These are phyloP conservation scores for Sarocladium brachiariae DNA, from an alignment of 2,329 filamentous ascomycete genomes.

Conservation along the genomic window DNA sequence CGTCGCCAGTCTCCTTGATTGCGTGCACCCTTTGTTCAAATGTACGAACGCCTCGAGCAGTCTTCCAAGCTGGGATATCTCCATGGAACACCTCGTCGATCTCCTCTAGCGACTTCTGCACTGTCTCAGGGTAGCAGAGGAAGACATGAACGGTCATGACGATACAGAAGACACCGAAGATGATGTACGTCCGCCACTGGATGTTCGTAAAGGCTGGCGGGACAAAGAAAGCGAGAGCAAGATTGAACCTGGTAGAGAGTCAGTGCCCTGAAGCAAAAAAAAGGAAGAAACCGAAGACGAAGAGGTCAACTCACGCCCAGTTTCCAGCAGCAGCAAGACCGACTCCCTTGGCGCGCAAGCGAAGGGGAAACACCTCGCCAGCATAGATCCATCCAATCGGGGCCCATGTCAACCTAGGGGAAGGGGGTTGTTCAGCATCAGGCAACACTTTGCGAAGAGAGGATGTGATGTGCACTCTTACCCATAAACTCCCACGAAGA, in stretches of 20 bases:
- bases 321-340: conserved; percentile 41
- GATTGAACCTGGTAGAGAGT: conserved; percentile 31
- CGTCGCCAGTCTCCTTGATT: not conserved
- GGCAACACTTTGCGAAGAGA: no score
- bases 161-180: conserved; percentile 35
- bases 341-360: conserved; percentile 45
- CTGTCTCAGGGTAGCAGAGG: conserved; percentile 40
- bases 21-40: not conserved
- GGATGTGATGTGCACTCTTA: no score
- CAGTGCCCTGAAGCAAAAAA: conserved; percentile 20
- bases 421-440: no score
- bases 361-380: conserved; percentile 29
- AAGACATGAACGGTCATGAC: conserved; percentile 36
- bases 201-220: conserved; percentile 31
- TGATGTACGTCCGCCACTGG: conserved; percentile 44
- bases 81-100: conserved; percentile 39
- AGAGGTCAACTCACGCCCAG: conserved; percentile 30
- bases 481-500: conserved; percentile 30
- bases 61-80: conserved; percentile 10
- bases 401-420: conserved; percentile 22
- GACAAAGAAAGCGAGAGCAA: conserved; percentile 32
- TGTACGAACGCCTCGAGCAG: not conserved
- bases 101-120: conserved; percentile 50
- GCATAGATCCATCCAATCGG: conserved; percentile 20
- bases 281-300: not conserved